These are phyloP conservation scores for Irpex lacteus DNA, from an alignment of 1,284 basidiomycete genomes.

Conservation along the genomic window DNA sequence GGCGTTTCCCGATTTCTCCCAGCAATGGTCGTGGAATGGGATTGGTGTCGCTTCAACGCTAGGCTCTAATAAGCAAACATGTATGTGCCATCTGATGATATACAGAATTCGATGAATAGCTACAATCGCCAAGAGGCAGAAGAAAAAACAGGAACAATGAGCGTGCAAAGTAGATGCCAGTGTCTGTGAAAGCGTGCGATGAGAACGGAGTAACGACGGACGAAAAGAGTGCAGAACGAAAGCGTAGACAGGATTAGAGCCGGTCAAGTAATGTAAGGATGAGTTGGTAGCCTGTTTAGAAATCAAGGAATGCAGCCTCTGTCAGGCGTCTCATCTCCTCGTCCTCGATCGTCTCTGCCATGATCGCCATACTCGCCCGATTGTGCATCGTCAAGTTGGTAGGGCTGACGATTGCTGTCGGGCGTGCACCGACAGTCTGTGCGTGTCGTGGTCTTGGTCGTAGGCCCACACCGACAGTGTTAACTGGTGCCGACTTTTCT, in stretches of 20 bases:
- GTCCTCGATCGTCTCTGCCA: slow-evolving; percentile 55
- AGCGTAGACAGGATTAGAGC: background rate
- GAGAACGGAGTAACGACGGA: background rate
- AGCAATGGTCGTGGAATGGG: too few relatives aligned
- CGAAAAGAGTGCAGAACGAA: background rate
- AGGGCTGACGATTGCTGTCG: background rate
- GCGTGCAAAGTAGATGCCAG: background rate
- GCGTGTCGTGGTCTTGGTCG: background rate
- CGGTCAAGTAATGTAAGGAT: background rate
- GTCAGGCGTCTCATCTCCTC: slow-evolving; percentile 64
- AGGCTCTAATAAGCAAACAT: too few relatives aligned
- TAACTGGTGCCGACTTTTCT: background rate
- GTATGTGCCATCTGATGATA: too few relatives aligned
- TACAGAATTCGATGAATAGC: background rate
- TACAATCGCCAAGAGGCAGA: background rate
- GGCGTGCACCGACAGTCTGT: background rate
- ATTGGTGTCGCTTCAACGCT: too few relatives aligned
- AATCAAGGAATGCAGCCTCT: slow-evolving; percentile 66
- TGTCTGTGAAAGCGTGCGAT: background rate
- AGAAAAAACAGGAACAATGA: background rate
- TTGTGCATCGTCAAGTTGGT: slow-evolving; percentile 40
- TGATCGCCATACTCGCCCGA: slow-evolving; percentile 48
- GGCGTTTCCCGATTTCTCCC: too few relatives aligned
- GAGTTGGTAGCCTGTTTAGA: slow-evolving; percentile 4
- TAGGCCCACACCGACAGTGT: background rate